Conservation (phyloP, 2,329 filamentous ascomycete genomes). For the Fusarium sp. region DNA sequence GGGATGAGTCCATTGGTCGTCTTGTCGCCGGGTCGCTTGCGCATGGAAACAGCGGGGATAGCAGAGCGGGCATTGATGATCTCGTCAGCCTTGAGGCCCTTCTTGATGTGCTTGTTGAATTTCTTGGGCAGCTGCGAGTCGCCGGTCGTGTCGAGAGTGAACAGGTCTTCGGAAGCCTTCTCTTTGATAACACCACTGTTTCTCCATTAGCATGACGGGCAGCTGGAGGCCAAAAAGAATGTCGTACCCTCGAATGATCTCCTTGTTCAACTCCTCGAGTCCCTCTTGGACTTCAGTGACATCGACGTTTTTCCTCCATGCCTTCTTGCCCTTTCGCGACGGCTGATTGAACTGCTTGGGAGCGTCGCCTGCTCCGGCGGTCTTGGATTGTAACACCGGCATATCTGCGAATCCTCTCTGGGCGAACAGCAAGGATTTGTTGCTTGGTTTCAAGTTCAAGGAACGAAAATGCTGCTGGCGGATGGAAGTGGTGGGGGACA, state of each 20-base stretch:
- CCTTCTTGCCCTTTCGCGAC: slow-evolving; percentile 97
- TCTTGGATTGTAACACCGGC: slow-evolving; percentile 60
- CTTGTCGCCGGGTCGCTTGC: slow-evolving; percentile 76
- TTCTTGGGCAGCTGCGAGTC: slow-evolving; percentile 71
- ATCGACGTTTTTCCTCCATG: slow-evolving; percentile 98
- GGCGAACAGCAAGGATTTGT: slow-evolving; percentile 19
- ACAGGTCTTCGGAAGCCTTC: slow-evolving; percentile 82
- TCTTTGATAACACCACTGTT: slow-evolving; percentile 83
- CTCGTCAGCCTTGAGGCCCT: slow-evolving; percentile 86
- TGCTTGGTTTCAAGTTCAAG: slow-evolving; percentile 19
- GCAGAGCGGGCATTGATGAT: slow-evolving; percentile 86
- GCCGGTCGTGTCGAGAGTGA: slow-evolving; percentile 79
- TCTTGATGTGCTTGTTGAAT: slow-evolving; percentile 70
- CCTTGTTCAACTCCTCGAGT: slow-evolving; percentile 82
- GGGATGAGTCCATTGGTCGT: slow-evolving; percentile 76
- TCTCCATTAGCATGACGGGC: slow-evolving; percentile 28
- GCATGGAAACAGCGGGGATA: slow-evolving; percentile 77
- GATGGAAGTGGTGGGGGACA: slow-evolving; percentile 42
- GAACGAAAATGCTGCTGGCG: slow-evolving; percentile 34
- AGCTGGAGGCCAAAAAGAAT: not conserved
- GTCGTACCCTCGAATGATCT: slow-evolving; percentile 85
- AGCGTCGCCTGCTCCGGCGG: slow-evolving; percentile 61
- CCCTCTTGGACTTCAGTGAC: slow-evolving; percentile 84
- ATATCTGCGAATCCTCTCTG: slow-evolving; percentile 49
- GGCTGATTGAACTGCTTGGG: slow-evolving; percentile 86